Base-by-base conservation (phyloP, 1,284 basidiomycete genomes). In the Microbotryomycetes sp. region DNA sequence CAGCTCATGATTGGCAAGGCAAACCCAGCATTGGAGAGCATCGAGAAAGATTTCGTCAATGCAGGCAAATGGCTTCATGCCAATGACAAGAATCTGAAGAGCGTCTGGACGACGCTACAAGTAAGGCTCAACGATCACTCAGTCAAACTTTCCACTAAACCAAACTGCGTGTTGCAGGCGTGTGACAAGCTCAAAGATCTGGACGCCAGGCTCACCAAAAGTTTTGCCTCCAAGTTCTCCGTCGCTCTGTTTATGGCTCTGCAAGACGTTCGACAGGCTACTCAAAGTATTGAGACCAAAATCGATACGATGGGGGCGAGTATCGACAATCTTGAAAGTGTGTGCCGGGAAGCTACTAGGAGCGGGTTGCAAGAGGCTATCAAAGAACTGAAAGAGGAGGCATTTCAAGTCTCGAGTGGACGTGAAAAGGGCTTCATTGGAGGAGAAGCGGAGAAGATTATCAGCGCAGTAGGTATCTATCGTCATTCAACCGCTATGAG, bases 141-240 rank as follows among this genome's bases (percentile, higher is more conserved):
- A 3, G 36, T 45, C 22, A 23, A 26, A 3, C 45, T 9, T 22
- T 2, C 16, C 14, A 2, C 6, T 23, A 30, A 14, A 4, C 32
- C 30, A 29, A 58, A 62, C 65, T 4, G 59, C 62, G n/a, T n/a
- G n/a, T n/a, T n/a, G n/a, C 36, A 42, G 19, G 36, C 36, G 9
- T 42, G 36, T 25, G 65, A 67, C 60, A 67, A 67, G 62, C 59
- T 71, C 2, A 61, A 63, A 16, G 70, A 71, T 26, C 60, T 71
- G 9, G 69, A 71, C 45, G 69, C 66, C 19, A 56, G 67, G 0
- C 48, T 68, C 46, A 68, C 64, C 1, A 69, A 69, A 48, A 52
- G 65, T 3, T 71, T 71, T 48, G 66, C 70, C 2, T 60, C 59
- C 16, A 71, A 71, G 45, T 66, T 71, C 56, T 55, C 59, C 14